phyloP scores from a whole-genome alignment of 2,329 filamentous ascomycete species.

The Penicillium sp. region DNA sequence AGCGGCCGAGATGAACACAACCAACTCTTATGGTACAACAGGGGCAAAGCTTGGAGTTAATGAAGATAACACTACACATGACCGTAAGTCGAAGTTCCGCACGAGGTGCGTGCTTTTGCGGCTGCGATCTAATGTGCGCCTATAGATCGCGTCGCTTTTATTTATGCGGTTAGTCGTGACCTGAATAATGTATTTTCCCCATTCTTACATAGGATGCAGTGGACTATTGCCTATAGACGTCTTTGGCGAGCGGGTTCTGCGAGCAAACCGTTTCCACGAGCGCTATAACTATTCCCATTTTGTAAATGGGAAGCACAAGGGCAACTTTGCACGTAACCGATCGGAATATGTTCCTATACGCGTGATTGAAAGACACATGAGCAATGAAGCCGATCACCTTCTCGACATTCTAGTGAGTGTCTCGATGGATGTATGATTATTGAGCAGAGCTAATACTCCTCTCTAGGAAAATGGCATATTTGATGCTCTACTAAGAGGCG shows the following conservation, averaged over 20 bases:
- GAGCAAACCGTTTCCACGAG: not conserved
- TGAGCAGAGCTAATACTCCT: not conserved
- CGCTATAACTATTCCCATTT: not conserved
- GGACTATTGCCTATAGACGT: not conserved
- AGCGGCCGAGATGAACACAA: not conserved
- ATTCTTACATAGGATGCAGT: not conserved
- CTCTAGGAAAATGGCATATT: not conserved
- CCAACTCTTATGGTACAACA: constrained; percentile 8
- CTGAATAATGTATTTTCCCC: not conserved
- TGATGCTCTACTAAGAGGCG: not conserved
- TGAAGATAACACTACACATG: constrained; percentile 43
- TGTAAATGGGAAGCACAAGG: not conserved
- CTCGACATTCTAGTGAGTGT: not conserved
- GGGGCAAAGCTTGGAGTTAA: constrained; percentile 41
- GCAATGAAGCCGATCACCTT: not conserved
- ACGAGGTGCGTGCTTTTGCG: not conserved
- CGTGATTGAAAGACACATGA: not conserved
- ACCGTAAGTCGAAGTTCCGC: constrained; percentile 29
- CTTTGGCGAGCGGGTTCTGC: not conserved
- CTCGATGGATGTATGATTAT: not conserved
- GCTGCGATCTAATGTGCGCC: not conserved
- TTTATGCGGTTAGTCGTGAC: not conserved
- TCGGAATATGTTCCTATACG: not conserved
- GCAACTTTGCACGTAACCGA: not conserved
- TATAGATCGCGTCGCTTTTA: not conserved